Percentiles rank a stretch among this genome's conserved stretches.
These are phyloP conservation scores for Plasmopara muralis DNA, from an alignment of 352 stramenopile genomes.

Conservation along the genomic window DNA sequence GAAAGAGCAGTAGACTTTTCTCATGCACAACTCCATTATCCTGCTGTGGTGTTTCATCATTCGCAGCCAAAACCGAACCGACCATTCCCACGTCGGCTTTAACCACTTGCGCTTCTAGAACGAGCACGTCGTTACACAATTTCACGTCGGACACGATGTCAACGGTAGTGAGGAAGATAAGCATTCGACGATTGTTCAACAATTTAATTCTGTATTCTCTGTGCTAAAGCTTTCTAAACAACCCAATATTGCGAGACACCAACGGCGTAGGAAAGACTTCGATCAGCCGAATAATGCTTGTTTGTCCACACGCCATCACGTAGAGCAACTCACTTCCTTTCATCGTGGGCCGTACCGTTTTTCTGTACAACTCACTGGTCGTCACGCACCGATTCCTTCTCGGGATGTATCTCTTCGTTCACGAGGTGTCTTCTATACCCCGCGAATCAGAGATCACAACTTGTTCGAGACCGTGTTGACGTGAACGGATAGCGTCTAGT, in stretches of 20 bases:
- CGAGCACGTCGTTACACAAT: background rate
- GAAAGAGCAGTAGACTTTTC: background rate
- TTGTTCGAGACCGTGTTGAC: background rate
- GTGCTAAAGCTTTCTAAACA: background rate
- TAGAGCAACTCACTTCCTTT: background rate
- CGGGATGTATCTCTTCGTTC: background rate
- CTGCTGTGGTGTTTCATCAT: background rate
- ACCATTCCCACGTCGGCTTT: background rate
- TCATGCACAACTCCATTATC: background rate
- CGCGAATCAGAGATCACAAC: background rate
- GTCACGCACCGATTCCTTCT: background rate
- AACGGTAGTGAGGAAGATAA: background rate
- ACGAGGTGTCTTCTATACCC: background rate
- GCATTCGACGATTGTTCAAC: background rate
- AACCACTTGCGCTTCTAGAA: background rate
- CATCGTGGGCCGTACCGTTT: background rate
- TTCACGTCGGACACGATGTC: background rate
- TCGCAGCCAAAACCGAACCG: background rate
- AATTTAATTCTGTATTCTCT: background rate
- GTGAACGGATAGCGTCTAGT: background rate
- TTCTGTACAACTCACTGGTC: background rate
- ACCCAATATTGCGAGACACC: background rate
- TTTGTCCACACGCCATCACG: background rate
- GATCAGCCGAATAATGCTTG: background rate
- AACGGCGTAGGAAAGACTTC: background rate